Percentiles rank a stretch among this genome's conserved stretches.
Evolutionary conservation across 129 eudicot genomes (phyloP).

Genomic region (Apium graveolens): DNA sequence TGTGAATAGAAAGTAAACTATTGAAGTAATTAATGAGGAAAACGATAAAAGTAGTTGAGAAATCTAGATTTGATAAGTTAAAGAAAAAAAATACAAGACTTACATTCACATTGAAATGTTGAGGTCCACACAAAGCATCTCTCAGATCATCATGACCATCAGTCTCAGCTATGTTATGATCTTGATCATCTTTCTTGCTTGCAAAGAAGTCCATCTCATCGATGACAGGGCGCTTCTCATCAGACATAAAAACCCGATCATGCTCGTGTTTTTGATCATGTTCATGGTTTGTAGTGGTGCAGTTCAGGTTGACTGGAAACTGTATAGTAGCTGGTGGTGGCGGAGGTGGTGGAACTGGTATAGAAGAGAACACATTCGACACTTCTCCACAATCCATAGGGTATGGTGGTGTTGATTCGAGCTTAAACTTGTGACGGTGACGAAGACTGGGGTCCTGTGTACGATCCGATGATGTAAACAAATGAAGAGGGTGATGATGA

Average conservation of each 20-base stretch:
- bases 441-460: background rate
- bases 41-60: background rate
- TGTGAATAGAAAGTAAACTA: background rate
- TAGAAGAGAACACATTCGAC: background rate
- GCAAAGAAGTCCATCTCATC: conserved; percentile 59
- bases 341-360: conserved; percentile 9
- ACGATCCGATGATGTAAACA: background rate
- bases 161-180: background rate
- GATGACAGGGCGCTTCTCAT: conserved; percentile 20
- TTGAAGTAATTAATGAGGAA: background rate
- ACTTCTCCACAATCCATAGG: conserved; percentile 8
- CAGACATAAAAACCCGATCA: background rate
- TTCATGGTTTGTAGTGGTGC: conserved; percentile 11
- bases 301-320: conserved; percentile 33
- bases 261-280: background rate
- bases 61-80: background rate
- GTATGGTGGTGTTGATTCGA: conserved; percentile 3
- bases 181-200: conserved; percentile 19
- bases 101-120: conserved; percentile 41
- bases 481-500: background rate
- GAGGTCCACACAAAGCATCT: conserved; percentile 11
- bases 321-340: conserved; percentile 27
- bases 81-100: background rate
- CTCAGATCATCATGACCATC: background rate
- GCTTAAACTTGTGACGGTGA: conserved; percentile 1